Base-by-base conservation (phyloP, 495 filamentous ascomycete species). In the Monascus purpureus region DNA sequence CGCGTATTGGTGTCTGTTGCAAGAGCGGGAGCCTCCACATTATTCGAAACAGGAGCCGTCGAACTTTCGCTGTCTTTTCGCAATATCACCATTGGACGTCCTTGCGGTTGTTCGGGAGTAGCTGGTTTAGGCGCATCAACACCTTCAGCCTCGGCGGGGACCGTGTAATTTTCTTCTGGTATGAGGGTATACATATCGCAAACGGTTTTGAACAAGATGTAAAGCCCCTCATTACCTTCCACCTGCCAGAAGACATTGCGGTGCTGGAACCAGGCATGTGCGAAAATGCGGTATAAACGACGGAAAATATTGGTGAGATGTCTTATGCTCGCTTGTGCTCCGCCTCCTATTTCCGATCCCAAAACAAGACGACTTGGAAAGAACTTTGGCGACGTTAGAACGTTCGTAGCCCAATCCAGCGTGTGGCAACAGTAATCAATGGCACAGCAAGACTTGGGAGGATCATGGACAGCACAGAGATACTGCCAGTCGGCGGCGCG, bases 361-460 rank as follows among this genome's bases (percentile, higher is more conserved):
- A 93, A 53, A 3, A 80, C 81, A 37, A 96, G 68, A 33, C 90
- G 69, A 38, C 79, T 87, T 1, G 90, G 90, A 55, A 97, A 97
- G 44, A 82, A 77, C 58, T 93, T 94, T 26, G 78, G 74, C 33
- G 77, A 82, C 8, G 85, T 92, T 22, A 97, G 74, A 14, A 82
- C 80, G 35, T 90, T 90, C 24, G 80, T 83, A 0, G 90, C 90
- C 80, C 90, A 93, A 57, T 97, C 90, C 25, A 97, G 75, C 0
- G 90, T 97, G 50, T 97, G 90, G 52, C 85, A 94, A 67, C 84
- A 95, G 55, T 97, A 97, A 53, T 97, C 90, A 47, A 97, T 94
- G 2, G 90, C 90, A 52, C 87, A 94, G 64, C 90, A 97, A 39
- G 72, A 72, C 57, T 96, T 94, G 16, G 90, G 90, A 14, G 81